phyloP scores from a whole-genome alignment of 371 early-diverging fungal genomes.

The Zychaea mexicana region DNA sequence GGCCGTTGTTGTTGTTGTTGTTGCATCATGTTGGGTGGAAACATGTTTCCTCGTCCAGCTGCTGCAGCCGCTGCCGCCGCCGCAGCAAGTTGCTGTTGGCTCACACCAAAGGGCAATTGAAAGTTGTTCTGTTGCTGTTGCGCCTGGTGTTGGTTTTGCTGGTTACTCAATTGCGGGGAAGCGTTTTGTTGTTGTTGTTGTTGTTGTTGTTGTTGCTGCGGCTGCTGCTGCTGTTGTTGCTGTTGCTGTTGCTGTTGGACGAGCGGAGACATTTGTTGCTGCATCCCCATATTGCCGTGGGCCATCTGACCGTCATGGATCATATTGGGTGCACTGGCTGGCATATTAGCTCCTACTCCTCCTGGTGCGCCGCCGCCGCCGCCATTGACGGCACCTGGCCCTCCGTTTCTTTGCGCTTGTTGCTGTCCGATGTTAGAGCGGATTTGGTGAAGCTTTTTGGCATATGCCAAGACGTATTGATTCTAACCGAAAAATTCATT shows the following conservation, averaged over 20 bases:
- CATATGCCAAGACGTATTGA: constrained; percentile 41
- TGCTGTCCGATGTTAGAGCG: constrained; percentile 30
- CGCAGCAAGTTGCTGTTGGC: constrained; percentile 12
- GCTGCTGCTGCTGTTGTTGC: constrained; percentile 25
- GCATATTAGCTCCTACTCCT: no score
- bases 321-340: constrained; percentile 24
- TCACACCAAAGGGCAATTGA: constrained; percentile 23
- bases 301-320: constrained; percentile 37
- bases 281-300: constrained; percentile 24
- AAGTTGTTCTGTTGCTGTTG: constrained; percentile 24
- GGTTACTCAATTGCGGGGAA: constrained; percentile 26
- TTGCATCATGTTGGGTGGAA: constrained; percentile 35
- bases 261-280: constrained; percentile 47
- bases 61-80: not conserved
- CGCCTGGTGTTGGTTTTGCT: constrained; percentile 15
- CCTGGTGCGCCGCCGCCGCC: not conserved
- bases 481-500: constrained; percentile 23
- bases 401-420: constrained; percentile 18
- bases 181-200: constrained; percentile 59
- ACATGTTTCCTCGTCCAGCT: constrained; percentile 30
- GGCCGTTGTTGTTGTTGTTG: constrained; percentile 23
- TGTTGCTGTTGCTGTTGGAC: constrained; percentile 44
- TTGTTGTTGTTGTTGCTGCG: constrained; percentile 46
- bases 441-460: constrained; percentile 42
- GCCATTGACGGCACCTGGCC: constrained; percentile 10